Conservation (phyloP, 352 stramenopile species). For the Phytopythium oedochilum region DNA sequence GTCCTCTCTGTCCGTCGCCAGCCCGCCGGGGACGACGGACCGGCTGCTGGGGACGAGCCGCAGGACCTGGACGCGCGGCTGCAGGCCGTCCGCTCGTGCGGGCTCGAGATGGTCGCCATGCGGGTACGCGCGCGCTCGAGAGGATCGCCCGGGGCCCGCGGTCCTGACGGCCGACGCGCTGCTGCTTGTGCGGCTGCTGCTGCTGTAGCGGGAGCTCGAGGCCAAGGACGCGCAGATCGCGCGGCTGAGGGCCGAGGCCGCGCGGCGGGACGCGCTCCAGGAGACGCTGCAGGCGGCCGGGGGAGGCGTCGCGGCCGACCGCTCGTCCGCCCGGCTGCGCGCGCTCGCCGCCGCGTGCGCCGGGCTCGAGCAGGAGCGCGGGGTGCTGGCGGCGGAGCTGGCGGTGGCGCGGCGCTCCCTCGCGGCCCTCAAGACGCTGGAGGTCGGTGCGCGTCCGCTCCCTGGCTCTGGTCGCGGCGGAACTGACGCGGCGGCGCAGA, state of each 20-base stretch:
- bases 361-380: constrained; percentile 43
- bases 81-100: constrained; percentile 53
- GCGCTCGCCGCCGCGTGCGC: constrained; percentile 56
- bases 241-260: constrained; percentile 26
- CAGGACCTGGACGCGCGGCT: constrained; percentile 47
- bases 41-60: too few relatives aligned
- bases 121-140: constrained; percentile 20
- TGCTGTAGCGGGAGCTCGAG: constrained; percentile 34
- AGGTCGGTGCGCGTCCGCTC: constrained; percentile 24
- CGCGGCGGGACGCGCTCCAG: too few relatives aligned
- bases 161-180: too few relatives aligned
- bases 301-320: constrained; percentile 1
- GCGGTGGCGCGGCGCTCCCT: constrained; percentile 23
- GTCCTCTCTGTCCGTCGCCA: too few relatives aligned
- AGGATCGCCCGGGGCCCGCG: too few relatives aligned
- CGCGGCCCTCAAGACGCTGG: constrained; percentile 27
- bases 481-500: constrained; percentile 5
- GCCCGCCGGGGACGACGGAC: too few relatives aligned
- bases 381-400: constrained; percentile 28
- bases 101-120: constrained; percentile 51
- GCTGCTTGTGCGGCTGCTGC: too few relatives aligned
- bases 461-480: too few relatives aligned
- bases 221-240: constrained; percentile 39
- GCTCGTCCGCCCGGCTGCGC: constrained; percentile 3
- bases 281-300: too few relatives aligned